Conservation (phyloP, 1,139 yeast genomes). For the Wickerhamomyces sp. region DNA sequence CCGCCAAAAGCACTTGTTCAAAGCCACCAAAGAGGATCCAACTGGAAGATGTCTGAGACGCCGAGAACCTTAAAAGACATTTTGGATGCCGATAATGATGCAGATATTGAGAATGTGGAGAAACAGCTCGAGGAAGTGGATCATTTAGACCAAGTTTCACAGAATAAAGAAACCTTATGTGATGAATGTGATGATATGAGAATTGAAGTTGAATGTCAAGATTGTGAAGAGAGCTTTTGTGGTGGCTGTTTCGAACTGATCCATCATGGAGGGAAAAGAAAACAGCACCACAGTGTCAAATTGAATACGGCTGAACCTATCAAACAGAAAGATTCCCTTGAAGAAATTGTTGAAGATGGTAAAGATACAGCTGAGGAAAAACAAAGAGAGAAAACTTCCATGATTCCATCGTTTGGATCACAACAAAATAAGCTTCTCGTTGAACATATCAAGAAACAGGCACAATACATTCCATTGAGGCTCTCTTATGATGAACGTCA, state of each 20-base stretch:
- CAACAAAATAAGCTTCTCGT: constrained; percentile 15
- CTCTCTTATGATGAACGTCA: constrained; percentile 62
- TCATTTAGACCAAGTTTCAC: constrained; percentile 18
- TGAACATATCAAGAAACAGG: constrained; percentile 40
- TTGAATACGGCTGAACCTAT: constrained; percentile 10
- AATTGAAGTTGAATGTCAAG: constrained; percentile 47
- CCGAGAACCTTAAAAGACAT: constrained; percentile 22
- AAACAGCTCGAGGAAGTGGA: constrained; percentile 12
- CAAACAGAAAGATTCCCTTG: constrained; percentile 17
- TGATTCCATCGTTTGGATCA: not conserved
- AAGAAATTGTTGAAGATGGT: constrained; percentile 16
- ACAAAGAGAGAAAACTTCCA: not conserved
- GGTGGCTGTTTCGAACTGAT: constrained; percentile 59
- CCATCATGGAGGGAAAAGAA: constrained; percentile 60
- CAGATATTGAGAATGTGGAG: constrained; percentile 16
- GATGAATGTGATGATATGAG: constrained; percentile 71
- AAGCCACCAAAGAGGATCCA: no score
- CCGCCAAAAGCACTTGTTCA: no score
- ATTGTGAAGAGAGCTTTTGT: constrained; percentile 62
- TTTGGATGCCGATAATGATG: constrained; percentile 23
- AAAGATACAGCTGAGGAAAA: constrained; percentile 6
- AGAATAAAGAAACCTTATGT: constrained; percentile 36
- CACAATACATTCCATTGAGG: constrained; percentile 59
- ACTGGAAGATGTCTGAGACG: constrained; percentile 1
- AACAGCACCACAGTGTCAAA: constrained; percentile 34